These are phyloP conservation scores for Fraxinus quadrangulata DNA, from an alignment of 257 asterid species.

Conservation along the genomic window DNA sequence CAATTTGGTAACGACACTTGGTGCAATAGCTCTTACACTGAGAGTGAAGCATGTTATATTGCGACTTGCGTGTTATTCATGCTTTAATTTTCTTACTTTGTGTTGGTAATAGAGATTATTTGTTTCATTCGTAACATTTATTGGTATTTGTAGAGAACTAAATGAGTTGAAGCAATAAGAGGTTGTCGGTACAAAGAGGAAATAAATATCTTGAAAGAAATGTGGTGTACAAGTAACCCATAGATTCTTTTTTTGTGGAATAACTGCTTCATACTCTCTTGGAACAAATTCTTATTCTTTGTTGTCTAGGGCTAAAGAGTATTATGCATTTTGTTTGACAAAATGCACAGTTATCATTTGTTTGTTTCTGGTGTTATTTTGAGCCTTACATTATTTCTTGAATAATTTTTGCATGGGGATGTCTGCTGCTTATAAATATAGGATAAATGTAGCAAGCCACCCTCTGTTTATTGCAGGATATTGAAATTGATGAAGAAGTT, in stretches of 20 bases:
- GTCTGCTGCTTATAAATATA: neutral
- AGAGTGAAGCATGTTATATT: too few species aligned
- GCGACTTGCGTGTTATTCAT: too few species aligned
- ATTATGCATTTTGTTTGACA: neutral
- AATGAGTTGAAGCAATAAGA: slow-evolving; percentile 2
- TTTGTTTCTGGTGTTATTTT: neutral
- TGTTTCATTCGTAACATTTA: too few species aligned
- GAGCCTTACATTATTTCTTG: neutral
- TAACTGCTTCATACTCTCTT: neutral
- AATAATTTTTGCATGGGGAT: neutral
- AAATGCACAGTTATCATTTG: neutral
- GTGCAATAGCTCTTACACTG: too few species aligned
- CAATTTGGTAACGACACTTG: too few species aligned
- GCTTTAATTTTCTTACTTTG: too few species aligned
- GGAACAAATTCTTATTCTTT: neutral
- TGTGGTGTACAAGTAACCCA: neutral
- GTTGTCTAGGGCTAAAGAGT: too few species aligned
- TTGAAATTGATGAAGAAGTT: slow-evolving; percentile 85
- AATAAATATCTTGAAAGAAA: neutral
- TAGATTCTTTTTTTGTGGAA: neutral
- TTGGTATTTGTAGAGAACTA: neutral
- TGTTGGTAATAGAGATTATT: too few species aligned
- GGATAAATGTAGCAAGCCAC: neutral
- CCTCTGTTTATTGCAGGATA: slow-evolving; percentile 69
- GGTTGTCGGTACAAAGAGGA: neutral